phyloP scores from a whole-genome alignment of 495 filamentous ascomycete genomes.

The Trichoderma parareesei region DNA sequence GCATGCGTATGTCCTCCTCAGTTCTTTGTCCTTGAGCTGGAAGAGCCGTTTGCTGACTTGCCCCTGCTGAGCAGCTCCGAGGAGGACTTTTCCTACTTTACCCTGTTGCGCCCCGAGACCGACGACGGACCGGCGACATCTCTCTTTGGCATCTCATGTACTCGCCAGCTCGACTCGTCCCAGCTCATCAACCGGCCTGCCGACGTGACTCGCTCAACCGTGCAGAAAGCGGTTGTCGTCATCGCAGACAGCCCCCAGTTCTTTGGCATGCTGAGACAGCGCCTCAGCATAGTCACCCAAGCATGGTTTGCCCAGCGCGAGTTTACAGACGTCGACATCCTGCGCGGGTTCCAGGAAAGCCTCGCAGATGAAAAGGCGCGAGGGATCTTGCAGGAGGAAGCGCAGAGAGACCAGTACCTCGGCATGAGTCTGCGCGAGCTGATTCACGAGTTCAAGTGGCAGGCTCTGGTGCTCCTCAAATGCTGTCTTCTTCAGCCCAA shows the following conservation, averaged over 20 bases:
- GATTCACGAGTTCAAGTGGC: conserved; percentile 86
- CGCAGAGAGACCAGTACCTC: conserved; percentile 76
- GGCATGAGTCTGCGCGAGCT: conserved; percentile 88
- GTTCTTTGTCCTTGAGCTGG: not conserved
- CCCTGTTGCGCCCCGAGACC: conserved; percentile 63
- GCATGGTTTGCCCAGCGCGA: conserved; percentile 97
- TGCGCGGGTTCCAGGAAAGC: conserved; percentile 84
- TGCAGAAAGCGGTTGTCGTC: conserved; percentile 98
- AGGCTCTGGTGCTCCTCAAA: conserved; percentile 91
- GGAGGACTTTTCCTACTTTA: conserved; percentile 98
- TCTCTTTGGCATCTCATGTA: conserved; percentile 94
- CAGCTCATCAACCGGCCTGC: conserved; percentile 66
- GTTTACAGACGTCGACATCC: conserved; percentile 45
- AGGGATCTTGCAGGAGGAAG: conserved; percentile 57
- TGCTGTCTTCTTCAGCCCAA: conserved; percentile 90
- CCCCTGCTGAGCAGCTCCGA: conserved; percentile 39
- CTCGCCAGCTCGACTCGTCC: conserved; percentile 76
- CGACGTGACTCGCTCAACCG: conserved; percentile 90
- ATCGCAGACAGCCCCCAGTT: conserved; percentile 82
- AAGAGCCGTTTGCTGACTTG: not conserved
- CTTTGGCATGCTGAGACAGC: conserved; percentile 72
- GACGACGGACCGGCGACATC: conserved; percentile 58
- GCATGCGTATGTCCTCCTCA: conserved; percentile 60
- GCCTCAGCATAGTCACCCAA: conserved; percentile 77
- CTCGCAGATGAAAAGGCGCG: conserved; percentile 54